Base-by-base conservation (phyloP, 164 flowering plant species). In the Paratinospora sagittata region DNA sequence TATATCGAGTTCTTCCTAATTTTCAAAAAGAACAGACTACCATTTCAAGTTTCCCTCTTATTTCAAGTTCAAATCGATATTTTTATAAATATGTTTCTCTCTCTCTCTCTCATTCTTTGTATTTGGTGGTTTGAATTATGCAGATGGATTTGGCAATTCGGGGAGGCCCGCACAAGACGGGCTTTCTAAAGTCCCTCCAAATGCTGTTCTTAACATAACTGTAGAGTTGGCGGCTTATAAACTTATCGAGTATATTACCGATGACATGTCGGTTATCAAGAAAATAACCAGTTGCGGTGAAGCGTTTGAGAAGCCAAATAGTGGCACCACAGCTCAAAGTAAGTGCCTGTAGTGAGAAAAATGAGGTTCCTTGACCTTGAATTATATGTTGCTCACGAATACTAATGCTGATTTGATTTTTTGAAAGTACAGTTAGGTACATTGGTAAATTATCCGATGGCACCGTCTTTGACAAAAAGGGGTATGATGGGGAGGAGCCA, bases 251-350 rank as follows among this genome's bases (percentile, higher is more conserved):
- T 72, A 78, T 60, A 63, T 78, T 24, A 81, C 81, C 9, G 80
- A 78, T 45, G 84, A 78, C 57, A 77, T 62, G 76, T 66, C 67
- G 68, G 82, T 81, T 63, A 36, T 72, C 30, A 81, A 81, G 72
- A 81, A 81, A 73, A 78, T 79, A 58, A 74, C 69, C 21, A 43
- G 36, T 41, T 67, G 77, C 8, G 80, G 77, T 19, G 75, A 73
- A 37, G 75, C 76, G 34, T 81, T 76, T 27, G 78, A 75, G 74
- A 77, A 77, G 63, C 84, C 81, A 63, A 81, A 79, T 49, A 80
- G 75, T 58, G 80, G 81, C 27, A 74, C 81, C 30, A 66, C 52
- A 52, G 81, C 75, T 63, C 76, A 78, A 19, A 80, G 84, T 78
- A 69, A 71, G 84, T 66, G 21, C 14, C 13, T 63, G 63, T 11